phyloP scores from a whole-genome alignment of 1,284 basidiomycete species.

The Ceratobasidium sp. region DNA sequence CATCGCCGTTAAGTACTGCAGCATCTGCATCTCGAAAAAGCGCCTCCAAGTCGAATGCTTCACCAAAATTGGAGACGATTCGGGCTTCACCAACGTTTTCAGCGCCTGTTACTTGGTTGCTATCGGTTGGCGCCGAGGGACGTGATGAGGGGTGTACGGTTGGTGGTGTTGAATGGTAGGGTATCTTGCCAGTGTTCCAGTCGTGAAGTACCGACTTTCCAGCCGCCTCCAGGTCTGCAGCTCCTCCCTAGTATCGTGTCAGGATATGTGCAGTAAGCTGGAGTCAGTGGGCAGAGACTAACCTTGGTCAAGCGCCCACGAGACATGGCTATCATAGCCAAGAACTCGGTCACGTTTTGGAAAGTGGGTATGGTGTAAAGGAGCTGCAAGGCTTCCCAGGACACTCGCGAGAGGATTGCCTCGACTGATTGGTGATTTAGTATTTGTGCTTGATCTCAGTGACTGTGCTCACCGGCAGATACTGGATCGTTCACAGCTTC shows the following conservation, averaged over 20 bases:
- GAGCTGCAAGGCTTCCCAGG: constrained; percentile 70
- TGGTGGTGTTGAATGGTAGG: constrained; percentile 85
- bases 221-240: constrained; percentile 84
- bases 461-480: constrained; percentile 69
- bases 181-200: constrained; percentile 97
- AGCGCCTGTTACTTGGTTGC: constrained; percentile 57
- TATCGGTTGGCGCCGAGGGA: constrained; percentile 56
- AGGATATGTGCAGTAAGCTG: neutral
- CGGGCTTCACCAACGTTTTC: constrained; percentile 77
- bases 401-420: constrained; percentile 78
- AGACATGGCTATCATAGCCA: constrained; percentile 88
- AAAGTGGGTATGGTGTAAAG: constrained; percentile 85
- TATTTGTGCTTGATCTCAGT: neutral
- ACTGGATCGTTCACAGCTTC: constrained; percentile 93
- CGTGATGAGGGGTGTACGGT: constrained; percentile 74
- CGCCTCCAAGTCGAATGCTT: constrained; percentile 76
- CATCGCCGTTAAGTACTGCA: constrained; percentile 61
- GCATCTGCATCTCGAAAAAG: constrained; percentile 77
- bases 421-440: constrained; percentile 65
- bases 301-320: constrained; percentile 87
- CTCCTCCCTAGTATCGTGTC: constrained; percentile 72
- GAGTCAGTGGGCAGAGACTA: constrained; percentile 31
- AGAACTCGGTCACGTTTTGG: constrained; percentile 77
- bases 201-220: constrained; percentile 88
- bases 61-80: constrained; percentile 68